A percentile compares a stretch with the other conserved stretches of the same genome.
Evolutionary conservation across 352 stramenopile genomes (phyloP).

Genomic region (Bremia lactucae): DNA sequence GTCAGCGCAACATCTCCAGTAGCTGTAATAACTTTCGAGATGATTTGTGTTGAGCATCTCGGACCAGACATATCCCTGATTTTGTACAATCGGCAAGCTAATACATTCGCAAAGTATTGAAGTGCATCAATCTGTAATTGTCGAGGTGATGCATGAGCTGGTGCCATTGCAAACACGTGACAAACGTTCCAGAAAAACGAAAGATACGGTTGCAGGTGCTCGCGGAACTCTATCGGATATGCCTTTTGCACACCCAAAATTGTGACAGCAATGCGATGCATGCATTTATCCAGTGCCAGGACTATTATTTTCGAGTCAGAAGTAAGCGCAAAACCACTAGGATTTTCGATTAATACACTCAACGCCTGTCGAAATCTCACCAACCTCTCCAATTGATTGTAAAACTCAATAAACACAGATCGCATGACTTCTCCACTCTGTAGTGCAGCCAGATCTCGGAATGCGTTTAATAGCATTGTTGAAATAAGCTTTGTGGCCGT

Average conservation of each 20-base stretch:
- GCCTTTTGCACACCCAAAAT: constrained; percentile 64
- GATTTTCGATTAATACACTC: constrained; percentile 1
- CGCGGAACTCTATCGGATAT: constrained; percentile 79
- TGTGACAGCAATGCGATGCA: constrained; percentile 48
- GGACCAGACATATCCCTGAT: constrained; percentile 40
- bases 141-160: constrained; percentile 10
- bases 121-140: constrained; percentile 62
- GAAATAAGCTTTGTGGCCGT: constrained; percentile 59
- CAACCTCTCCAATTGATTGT: constrained; percentile 58
- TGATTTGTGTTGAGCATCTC: constrained; percentile 28
- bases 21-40: constrained; percentile 77
- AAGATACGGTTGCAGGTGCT: constrained; percentile 59
- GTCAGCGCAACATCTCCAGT: constrained; percentile 60
- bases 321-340: neutral
- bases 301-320: constrained; percentile 7
- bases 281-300: constrained; percentile 46
- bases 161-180: constrained; percentile 10
- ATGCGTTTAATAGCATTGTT: constrained; percentile 59
- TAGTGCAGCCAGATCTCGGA: constrained; percentile 42
- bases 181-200: constrained; percentile 56
- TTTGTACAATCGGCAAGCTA: constrained; percentile 78
- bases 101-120: constrained; percentile 73
- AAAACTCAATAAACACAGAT: constrained; percentile 51
- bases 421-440: constrained; percentile 47
- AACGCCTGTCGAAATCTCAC: constrained; percentile 33